Conservation (phyloP, 2,329 filamentous ascomycete genomes). For the Cytospora leucostoma region DNA sequence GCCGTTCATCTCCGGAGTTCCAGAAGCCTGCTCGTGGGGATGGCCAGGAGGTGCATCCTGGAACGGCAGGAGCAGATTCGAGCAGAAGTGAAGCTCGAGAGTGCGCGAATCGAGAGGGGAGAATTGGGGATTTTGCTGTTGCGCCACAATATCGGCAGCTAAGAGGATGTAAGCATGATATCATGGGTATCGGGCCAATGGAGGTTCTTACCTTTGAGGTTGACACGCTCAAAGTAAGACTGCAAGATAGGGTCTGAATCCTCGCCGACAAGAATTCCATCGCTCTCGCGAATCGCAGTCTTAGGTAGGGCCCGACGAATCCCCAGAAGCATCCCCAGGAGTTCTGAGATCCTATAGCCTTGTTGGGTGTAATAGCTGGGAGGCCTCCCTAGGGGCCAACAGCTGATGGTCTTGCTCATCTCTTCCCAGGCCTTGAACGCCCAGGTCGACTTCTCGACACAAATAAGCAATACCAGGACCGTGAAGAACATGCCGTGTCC, state of each 20-base stretch:
- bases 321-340: constrained; percentile 62
- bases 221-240: constrained; percentile 57
- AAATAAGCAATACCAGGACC: constrained; percentile 64
- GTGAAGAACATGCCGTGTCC: constrained; percentile 64
- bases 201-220: constrained; percentile 56
- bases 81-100: constrained; percentile 48
- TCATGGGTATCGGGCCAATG: not conserved
- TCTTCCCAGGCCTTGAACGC: constrained; percentile 69
- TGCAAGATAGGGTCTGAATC: constrained; percentile 49
- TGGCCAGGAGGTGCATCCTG: constrained; percentile 8
- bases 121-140: constrained; percentile 55
- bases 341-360: constrained; percentile 58
- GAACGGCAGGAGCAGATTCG: constrained; percentile 42
- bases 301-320: constrained; percentile 62
- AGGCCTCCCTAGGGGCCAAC: constrained; percentile 63
- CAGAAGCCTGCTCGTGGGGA: constrained; percentile 4
- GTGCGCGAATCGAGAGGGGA: constrained; percentile 50
- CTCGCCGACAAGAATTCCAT: constrained; percentile 52
- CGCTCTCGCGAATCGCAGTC: constrained; percentile 45
- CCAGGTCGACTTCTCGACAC: constrained; percentile 69
- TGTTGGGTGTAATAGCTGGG: constrained; percentile 60
- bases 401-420: constrained; percentile 46
- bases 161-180: constrained; percentile 21
- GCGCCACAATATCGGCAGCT: constrained; percentile 46
- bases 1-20: not conserved